Base-by-base conservation (phyloP, 2,329 filamentous ascomycete species). In the Calonectria pseudoreteaudii region DNA sequence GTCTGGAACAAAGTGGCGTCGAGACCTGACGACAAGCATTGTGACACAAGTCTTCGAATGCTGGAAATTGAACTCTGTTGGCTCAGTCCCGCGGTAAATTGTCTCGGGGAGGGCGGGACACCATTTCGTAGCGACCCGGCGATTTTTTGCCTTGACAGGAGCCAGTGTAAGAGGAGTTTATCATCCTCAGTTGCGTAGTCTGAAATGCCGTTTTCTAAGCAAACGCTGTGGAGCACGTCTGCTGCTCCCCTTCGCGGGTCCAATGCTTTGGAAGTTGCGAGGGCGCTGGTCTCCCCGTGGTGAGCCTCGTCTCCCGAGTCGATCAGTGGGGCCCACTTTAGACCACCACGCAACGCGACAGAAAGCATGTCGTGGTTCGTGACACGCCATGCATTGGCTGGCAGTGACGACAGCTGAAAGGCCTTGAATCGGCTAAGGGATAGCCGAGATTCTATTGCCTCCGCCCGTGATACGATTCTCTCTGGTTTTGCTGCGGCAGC, bases 341-440 rank as follows among this genome's bases (percentile, higher is more conserved):
- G 72, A 62, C 73, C 52, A 47, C 81, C 80, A 8, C 79, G 76
- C 31, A 89, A 80, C 18, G 86, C 84, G 20, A 80, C 81, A 13
- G 84, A 85, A 67, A 89, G 78, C 28, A 90, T 74, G 76, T 90
- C 88, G 60, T 85, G 79, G 60, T 85, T 81, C n/a, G 80, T 82
- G 47, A 88, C 82, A 44, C 83, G 83, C 86, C 85, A 87, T 28
- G 82, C 75, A 70, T 78, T 80, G 31, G 78, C 70, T 16, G 81
- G 78, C 8, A 76, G 74, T 7, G 75, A 75, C 16, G 78, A 38
- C 7, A 82, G 73, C 56, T 82, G 75, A n/a, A 78, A 79, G 30
- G 74, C 76, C 50, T 78, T 81, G 14, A 65, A 64, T 49, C 83
- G 79, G 23, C 79, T 79, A 71, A 80, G 76, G 23, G 76, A 31